Percentiles rank a stretch among this genome's conserved stretches.
phyloP scores from a whole-genome alignment of 805 yeast species.

The Candida nonsorbophila region DNA sequence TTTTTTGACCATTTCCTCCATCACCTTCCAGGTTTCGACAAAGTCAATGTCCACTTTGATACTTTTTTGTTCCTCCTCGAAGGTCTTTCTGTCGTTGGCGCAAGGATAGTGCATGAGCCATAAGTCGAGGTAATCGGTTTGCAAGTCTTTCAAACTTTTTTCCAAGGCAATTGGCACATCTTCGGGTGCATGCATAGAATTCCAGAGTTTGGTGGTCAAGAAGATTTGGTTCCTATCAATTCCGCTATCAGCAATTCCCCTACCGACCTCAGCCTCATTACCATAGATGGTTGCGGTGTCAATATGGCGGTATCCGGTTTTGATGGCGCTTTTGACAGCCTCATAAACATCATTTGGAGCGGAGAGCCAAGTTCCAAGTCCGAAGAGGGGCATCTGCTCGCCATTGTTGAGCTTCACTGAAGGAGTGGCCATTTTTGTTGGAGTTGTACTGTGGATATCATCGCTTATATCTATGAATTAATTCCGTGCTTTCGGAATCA shows the following conservation, averaged over 20 bases:
- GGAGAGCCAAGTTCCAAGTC: constrained; percentile 67
- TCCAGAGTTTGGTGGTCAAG: constrained; percentile 69
- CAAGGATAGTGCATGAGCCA: constrained; percentile 89
- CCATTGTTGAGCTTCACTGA: constrained; percentile 46
- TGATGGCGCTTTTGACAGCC: constrained; percentile 52
- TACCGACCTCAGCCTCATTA: constrained; percentile 64
- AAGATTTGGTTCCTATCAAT: constrained; percentile 62
- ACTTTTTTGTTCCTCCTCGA: constrained; percentile 1
- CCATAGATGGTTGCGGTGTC: constrained; percentile 70
- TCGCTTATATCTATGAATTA: neutral
- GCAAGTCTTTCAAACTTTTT: constrained; percentile 55
- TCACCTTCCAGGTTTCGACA: constrained; percentile 74
- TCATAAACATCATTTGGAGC: constrained; percentile 47
- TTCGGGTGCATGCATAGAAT: constrained; percentile 46
- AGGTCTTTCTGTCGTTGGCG: too few relatives aligned
- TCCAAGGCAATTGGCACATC: constrained; percentile 50
- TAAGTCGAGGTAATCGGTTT: constrained; percentile 72
- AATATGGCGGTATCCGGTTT: constrained; percentile 66
- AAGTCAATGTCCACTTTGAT: neutral
- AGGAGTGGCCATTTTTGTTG: constrained; percentile 1
- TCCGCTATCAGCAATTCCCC: constrained; percentile 49
- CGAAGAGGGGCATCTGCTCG: constrained; percentile 53
- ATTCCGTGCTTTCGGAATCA: too few relatives aligned
- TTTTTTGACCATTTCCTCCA: constrained; percentile 57
- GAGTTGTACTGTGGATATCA: neutral